Evolutionary conservation across 2,329 filamentous ascomycete genomes (phyloP), one percentile per base, ranked within the genome.

Genomic region (Xylariaceae sp.): DNA sequence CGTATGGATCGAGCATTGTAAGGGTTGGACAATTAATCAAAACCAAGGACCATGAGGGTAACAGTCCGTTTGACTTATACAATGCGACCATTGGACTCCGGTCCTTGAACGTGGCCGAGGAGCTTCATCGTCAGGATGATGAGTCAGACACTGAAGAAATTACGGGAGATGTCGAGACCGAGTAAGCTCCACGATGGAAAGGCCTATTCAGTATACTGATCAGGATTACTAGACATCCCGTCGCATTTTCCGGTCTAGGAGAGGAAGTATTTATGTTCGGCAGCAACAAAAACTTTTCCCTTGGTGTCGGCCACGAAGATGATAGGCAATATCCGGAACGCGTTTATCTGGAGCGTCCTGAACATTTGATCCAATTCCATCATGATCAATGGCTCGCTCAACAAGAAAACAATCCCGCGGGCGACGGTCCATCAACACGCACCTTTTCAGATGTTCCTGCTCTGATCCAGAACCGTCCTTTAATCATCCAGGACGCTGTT

Each of bases 201-300:
- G 42, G 45, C 18, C 17, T n/a, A 42, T 30, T n/a, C 39, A 11
- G 18, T 55, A 4, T 44, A 42, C 58, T 63, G 11, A 63, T 47
- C 13, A 42, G 11, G 11, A 42, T 6, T 52, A 39, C 71, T 66
- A 70, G 68, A 15, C 64, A 71, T 53, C 58, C 62, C 55, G 18
- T 34, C 17, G 69, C 60, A 56, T 61, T 53, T 11, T 13, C 51
- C 18, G 68, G 68, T n/a, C 53, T 73, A 18, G 93, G 91, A 7
- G 90, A 96, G 68, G 94, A 99, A 70, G 77, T 97, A 0, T 97
- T 91, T 69, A 88, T 91, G 0, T 97, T 97, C 74, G 94, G 94
- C 53, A 97, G 92, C 74, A 99, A 97, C 75, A 95, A 94, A 70
- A 99, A 99, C 67, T 76, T 96, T 8, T 94, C 90, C 0, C 82